These are phyloP conservation scores for Penicillium roqueforti DNA, from an alignment of 495 filamentous ascomycete species.

Conservation along the genomic window DNA sequence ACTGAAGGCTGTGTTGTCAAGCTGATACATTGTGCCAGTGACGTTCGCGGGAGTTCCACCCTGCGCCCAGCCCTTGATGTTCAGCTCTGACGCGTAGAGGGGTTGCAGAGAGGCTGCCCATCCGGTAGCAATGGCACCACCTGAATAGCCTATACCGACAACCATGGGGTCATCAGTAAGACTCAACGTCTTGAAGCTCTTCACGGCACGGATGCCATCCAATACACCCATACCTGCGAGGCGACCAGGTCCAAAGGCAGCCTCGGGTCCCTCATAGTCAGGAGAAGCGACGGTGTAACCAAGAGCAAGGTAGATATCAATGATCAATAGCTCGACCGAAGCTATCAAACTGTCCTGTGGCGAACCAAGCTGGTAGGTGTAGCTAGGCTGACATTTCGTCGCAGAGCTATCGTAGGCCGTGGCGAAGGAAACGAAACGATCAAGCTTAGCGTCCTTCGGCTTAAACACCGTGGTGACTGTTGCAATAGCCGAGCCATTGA, in stretches of 20 bases:
- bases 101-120: conserved; percentile 51
- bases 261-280: conserved; percentile 35
- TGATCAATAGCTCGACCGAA: conserved; percentile 26
- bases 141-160: conserved; percentile 48
- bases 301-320: conserved; percentile 26
- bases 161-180: conserved; percentile 24
- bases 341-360: conserved; percentile 28
- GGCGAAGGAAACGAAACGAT: conserved; percentile 34
- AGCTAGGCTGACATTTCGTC: conserved; percentile 31
- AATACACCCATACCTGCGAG: conserved; percentile 34
- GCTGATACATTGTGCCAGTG: conserved; percentile 27
- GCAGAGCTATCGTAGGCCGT: conserved; percentile 35
- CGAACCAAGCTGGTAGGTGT: conserved; percentile 27
- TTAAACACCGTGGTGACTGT: conserved; percentile 37
- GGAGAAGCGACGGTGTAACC: conserved; percentile 33
- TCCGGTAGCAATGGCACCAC: conserved; percentile 51
- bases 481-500: conserved; percentile 33
- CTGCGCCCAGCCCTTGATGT: conserved; percentile 45
- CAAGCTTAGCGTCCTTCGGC: conserved; percentile 21
- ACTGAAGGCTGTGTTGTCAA: conserved; percentile 27
- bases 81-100: conserved; percentile 51
- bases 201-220: conserved; percentile 35
- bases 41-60: conserved; percentile 44
- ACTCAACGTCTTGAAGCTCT: conserved; percentile 22
- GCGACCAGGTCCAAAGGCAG: conserved; percentile 28